Conservation (phyloP, 805 yeast species). For the Nakazawaea laoshanensis region DNA sequence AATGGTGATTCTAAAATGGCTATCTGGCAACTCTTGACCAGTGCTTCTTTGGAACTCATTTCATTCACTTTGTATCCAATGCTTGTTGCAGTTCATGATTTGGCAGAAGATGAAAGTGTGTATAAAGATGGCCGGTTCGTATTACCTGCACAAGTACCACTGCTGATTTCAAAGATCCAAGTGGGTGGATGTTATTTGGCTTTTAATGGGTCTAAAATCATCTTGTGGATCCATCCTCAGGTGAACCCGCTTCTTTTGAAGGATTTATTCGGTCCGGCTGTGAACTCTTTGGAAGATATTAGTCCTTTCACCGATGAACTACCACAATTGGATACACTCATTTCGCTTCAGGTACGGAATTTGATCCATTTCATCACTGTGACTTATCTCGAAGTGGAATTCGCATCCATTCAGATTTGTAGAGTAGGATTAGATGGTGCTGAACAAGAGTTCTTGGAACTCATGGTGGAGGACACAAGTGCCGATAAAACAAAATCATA, state of each 20-base stretch:
- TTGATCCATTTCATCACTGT: slow-evolving; percentile 47
- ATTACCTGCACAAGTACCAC: slow-evolving; percentile 42
- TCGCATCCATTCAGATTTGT: slow-evolving; percentile 47
- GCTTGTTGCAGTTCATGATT: slow-evolving; percentile 61
- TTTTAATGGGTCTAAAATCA: slow-evolving; percentile 56
- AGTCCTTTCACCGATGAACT: slow-evolving; percentile 46
- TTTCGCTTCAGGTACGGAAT: slow-evolving; percentile 60
- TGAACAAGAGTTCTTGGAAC: slow-evolving; percentile 44
- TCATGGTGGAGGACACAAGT: slow-evolving; percentile 67
- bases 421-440: slow-evolving; percentile 59
- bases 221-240: slow-evolving; percentile 61
- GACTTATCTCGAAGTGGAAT: slow-evolving; percentile 26
- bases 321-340: slow-evolving; percentile 62
- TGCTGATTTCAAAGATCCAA: slow-evolving; percentile 31
- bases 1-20: slow-evolving; percentile 59
- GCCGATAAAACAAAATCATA: slow-evolving; percentile 47
- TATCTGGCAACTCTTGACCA: slow-evolving; percentile 40
- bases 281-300: slow-evolving; percentile 35
- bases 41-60: slow-evolving; percentile 47
- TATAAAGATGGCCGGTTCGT: slow-evolving; percentile 33
- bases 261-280: slow-evolving; percentile 62
- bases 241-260: slow-evolving; percentile 58
- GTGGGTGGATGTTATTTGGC: slow-evolving; percentile 72
- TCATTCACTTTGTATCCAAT: slow-evolving; percentile 73
- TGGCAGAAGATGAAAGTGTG: slow-evolving; percentile 49